Conservation (phyloP, 2,329 filamentous ascomycete genomes). For the Aureobasidium sp. region DNA sequence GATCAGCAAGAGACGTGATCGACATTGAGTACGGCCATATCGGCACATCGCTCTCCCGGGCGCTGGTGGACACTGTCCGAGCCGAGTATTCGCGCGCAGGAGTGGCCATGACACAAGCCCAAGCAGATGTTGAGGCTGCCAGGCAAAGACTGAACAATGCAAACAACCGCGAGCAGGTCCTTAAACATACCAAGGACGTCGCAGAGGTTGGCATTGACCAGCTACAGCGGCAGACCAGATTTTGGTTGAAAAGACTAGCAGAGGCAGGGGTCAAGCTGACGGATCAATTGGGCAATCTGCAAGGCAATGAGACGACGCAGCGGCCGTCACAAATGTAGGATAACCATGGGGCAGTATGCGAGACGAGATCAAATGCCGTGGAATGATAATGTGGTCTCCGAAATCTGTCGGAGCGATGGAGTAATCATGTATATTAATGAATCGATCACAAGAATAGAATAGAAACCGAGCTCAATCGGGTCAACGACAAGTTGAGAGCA, state of each 20-base stretch:
- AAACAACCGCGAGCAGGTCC: neutral
- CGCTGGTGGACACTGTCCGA: neutral
- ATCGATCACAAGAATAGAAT: no score
- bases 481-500: neutral
- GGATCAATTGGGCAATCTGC: constrained; percentile 6
- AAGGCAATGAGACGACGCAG: neutral
- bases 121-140: constrained; percentile 1
- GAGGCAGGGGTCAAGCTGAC: constrained; percentile 8
- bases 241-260: constrained; percentile 8
- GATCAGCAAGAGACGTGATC: neutral
- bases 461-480: neutral
- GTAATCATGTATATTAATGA: neutral
- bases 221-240: constrained; percentile 1
- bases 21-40: neutral
- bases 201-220: neutral
- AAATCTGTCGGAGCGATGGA: neutral
- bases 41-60: neutral
- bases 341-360: neutral
- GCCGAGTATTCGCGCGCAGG: constrained; percentile 1
- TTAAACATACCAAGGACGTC: neutral
- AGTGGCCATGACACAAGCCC: neutral
- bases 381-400: neutral
- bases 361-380: neutral
- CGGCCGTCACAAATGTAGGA: neutral
- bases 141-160: neutral